Evolutionary conservation across 768 basidiomycete species (phyloP).

Genomic region (Mycena polygramma): DNA sequence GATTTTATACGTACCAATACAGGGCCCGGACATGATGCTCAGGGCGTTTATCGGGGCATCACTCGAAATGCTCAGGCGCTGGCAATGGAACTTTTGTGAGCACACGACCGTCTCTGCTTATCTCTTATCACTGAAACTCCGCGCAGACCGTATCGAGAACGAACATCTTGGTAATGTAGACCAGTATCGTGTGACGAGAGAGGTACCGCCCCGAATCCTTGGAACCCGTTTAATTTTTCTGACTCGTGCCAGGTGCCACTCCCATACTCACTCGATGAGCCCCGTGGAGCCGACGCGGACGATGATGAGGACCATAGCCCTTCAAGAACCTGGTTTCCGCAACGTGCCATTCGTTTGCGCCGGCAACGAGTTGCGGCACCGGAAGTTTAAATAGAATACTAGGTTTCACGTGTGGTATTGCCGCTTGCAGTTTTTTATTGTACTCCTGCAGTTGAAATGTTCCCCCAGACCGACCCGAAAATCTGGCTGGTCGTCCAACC

Average conservation of each 20-base stretch:
- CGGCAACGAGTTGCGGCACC: slow-evolving; percentile 14
- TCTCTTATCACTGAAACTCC: not conserved
- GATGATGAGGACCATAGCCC: slow-evolving; percentile 19
- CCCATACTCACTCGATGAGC: slow-evolving; percentile 31
- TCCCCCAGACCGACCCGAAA: not conserved
- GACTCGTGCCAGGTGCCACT: slow-evolving; percentile 24
- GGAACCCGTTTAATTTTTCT: not conserved
- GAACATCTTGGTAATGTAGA: slow-evolving; percentile 92
- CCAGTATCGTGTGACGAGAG: slow-evolving; percentile 91
- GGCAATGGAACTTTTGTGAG: slow-evolving; percentile 95
- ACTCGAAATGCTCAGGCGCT: slow-evolving; percentile 83
- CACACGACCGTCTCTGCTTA: slow-evolving; percentile 29
- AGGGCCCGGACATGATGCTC: slow-evolving; percentile 61
- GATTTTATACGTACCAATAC: slow-evolving; percentile 78
- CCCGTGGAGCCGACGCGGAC: slow-evolving; percentile 27
- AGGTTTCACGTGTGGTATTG: not conserved
- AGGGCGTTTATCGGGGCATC: slow-evolving; percentile 77
- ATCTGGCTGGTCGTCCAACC: not conserved
- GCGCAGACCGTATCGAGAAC: slow-evolving; percentile 84
- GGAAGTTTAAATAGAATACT: slow-evolving; percentile 25
- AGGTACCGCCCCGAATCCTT: slow-evolving; percentile 55
- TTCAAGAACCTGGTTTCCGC: slow-evolving; percentile 19
- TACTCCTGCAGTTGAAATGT: not conserved
- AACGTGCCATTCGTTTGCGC: slow-evolving; percentile 33
- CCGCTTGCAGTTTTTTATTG: not conserved